A percentile compares a stretch with the other conserved stretches of the same genome.
phyloP scores from a whole-genome alignment of 2,329 filamentous ascomycete genomes.

The Anisogramma anomala region DNA sequence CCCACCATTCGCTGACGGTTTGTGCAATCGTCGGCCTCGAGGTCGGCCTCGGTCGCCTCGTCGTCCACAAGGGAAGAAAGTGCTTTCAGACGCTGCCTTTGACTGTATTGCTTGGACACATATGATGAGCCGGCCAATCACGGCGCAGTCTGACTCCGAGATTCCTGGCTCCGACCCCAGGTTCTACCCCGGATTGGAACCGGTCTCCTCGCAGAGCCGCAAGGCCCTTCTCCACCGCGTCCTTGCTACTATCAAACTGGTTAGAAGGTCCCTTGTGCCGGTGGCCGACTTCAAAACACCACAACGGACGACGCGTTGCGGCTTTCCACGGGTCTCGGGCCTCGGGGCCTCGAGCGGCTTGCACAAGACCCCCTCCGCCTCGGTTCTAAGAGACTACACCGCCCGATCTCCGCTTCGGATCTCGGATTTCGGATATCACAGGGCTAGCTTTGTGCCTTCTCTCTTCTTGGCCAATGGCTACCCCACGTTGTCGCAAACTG shows the following conservation, averaged over 20 bases:
- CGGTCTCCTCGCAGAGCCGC: slow-evolving; percentile 11
- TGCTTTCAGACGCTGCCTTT: no score
- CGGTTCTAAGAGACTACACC: neutral
- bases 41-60: no score
- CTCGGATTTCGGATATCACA: slow-evolving; percentile 8
- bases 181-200: slow-evolving; percentile 4
- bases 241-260: no score
- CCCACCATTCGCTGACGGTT: no score
- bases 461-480: slow-evolving; percentile 9
- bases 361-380: no score
- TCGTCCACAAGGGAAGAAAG: no score
- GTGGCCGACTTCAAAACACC: no score
- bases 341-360: no score
- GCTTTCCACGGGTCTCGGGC: no score
- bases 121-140: slow-evolving; percentile 12
- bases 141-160: neutral
- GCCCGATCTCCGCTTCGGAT: slow-evolving; percentile 9
- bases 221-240: slow-evolving; percentile 12
- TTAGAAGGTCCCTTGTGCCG: neutral
- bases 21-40: no score
- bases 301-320: no score
- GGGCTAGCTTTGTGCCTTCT: neutral
- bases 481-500: slow-evolving; percentile 10
- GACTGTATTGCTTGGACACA: no score
- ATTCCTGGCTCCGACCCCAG: slow-evolving; percentile 5